Evolutionary conservation across 2,329 filamentous ascomycete species (phyloP), one percentile per base, ranked within the genome.

Genomic region (Cryphonectria naterciae): DNA sequence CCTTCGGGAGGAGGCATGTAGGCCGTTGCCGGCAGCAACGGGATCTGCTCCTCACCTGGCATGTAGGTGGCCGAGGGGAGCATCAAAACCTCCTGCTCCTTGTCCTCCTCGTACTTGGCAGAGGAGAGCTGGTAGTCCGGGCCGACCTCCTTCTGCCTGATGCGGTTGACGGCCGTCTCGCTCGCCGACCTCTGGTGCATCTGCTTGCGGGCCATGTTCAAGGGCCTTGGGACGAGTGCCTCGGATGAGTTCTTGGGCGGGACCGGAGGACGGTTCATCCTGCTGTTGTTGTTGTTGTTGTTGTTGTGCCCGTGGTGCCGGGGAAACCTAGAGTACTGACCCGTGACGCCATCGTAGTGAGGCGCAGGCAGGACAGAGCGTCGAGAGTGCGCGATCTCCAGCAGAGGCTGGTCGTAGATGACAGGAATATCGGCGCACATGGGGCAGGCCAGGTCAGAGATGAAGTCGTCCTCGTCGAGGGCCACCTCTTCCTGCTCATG

Each of bases 301-400:
- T 58, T 67, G 25, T 39, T 62, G 60, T 56, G 32, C 10, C 28
- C 46, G n/a, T 68, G 67, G 15, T 73, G 71, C 56, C 62, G 64
- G 11, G 69, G 71, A 22, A 68, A 52, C 4, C 71, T 43, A 6
- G 71, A 71, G 25, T 73, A 71, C 49, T 69, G 70, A 28, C 71
- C 56, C 1, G 71, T 69, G 41, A 66, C 69, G 37, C 69, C 71
- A 25, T 73, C 71, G 49, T 73, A 73, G 67, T 71, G 69, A 7
- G 71, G 71, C 5, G 71, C 71, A 25, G 71, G 69, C 43, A 73
- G 69, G 22, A 73, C 71, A 35, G 69, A 69, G 32, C 71, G 71
- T 35, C 71, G 69, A 28, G 71, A 73, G 54, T 73, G 71, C 25
- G 71, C 71, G 43, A 73, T 71, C 69, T 73, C 71, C n/a, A 73